Base-by-base conservation (phyloP, 306 rosid genomes). In the Citrullus amarus region DNA sequence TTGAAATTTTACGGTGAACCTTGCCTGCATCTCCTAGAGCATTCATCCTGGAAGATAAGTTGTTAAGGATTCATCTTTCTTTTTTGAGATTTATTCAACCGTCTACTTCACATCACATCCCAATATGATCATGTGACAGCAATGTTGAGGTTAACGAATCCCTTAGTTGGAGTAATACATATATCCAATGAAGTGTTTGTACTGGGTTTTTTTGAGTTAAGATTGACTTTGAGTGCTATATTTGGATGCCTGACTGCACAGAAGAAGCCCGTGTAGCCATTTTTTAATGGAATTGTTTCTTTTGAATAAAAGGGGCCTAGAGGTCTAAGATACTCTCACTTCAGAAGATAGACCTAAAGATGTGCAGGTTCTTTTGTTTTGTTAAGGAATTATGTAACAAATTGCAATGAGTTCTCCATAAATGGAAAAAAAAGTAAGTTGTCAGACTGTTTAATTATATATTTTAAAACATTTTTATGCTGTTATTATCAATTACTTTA, bases 401-500 rank as follows among this genome's bases (percentile, higher is more conserved):
- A 74, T 87, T 83, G 83, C 83, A 80, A 82, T 81, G 81, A 80
- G 75, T 82, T 83, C 75, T 79, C 81, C 88, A 82, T 82, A 70
- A 39, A 80, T 75, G 80, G 81, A 18, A 73, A 39, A 80, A 79
- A 87, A 82, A 80, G 96, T 91, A 91, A 91, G 96, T 88, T 79
- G 70, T 79, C 80, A 76, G 78, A 72, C 56, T 78, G 66, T 79
- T 80, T 56, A 67, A 22, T 83, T 68, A 46, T 67, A 69, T 51
- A 82, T 44, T 61, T 79, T 14, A 63, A 55, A 73, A 71, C 39
- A 25, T 76, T 39, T 38, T 69, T 74, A 12, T 38, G 68, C 30
- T 50, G 14, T 60, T 74, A 82, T 53, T 76, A 71, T 36, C 70
- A 65, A 16, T 18, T 74, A 54, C 43, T 54, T 74, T 5, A 14